These are phyloP conservation scores for Phytophthora sp. DNA, from an alignment of 352 stramenopile species.

Conservation along the genomic window DNA sequence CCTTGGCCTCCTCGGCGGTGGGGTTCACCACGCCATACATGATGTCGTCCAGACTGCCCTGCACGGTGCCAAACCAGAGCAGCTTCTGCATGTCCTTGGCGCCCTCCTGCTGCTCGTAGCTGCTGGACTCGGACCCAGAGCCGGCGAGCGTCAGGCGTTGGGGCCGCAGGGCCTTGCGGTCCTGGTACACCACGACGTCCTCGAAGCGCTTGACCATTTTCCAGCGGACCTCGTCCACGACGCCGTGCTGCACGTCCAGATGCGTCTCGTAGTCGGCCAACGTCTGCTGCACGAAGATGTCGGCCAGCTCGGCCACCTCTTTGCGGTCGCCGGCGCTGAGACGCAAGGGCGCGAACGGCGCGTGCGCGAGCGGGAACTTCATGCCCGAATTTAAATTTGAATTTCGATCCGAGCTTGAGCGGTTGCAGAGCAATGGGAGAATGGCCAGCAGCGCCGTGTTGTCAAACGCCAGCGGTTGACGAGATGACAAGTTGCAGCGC, in stretches of 20 bases:
- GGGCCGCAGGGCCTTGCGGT: constrained; percentile 17
- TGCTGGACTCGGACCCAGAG: constrained; percentile 4
- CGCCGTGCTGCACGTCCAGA: constrained; percentile 13
- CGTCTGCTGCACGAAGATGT: constrained; percentile 43
- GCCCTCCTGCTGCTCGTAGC: constrained; percentile 7
- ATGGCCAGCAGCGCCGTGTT: background rate
- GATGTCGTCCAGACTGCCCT: constrained; percentile 44
- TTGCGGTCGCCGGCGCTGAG: constrained; percentile 27
- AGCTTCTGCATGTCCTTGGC: constrained; percentile 41
- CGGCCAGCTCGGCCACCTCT: constrained; percentile 28
- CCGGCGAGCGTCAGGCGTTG: constrained; percentile 7
- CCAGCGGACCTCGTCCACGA: constrained; percentile 40
- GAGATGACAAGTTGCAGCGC: constrained; percentile 15
- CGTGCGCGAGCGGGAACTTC: constrained; percentile 36
- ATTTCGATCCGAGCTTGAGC: background rate
- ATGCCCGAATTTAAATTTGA: constrained; percentile 5
- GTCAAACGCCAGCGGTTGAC: background rate
- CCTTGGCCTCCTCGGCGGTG: constrained; percentile 30
- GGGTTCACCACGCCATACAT: constrained; percentile 49
- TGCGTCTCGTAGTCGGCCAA: constrained; percentile 40
- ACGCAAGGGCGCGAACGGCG: constrained; percentile 40
- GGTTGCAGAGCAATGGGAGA: constrained; percentile 11
- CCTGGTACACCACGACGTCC: constrained; percentile 38
- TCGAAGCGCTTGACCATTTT: constrained; percentile 48
- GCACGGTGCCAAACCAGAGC: constrained; percentile 45